A percentile compares a stretch with the other conserved stretches of the same genome.
Conservation (phyloP, 305 asterid species). For the Fraxinus nigra region DNA sequence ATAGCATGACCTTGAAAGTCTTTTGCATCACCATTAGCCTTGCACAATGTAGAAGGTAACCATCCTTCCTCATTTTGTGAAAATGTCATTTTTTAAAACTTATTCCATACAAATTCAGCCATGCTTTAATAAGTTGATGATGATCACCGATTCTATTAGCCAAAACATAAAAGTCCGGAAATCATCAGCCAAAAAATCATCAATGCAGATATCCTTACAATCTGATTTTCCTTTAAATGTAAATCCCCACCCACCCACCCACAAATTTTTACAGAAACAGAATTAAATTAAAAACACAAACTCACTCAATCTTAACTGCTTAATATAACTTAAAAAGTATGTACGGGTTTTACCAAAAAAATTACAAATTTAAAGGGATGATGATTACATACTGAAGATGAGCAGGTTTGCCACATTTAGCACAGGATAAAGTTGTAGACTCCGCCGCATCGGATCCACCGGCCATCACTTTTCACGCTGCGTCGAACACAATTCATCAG, state of each 20-base stretch:
- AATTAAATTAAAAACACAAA: background rate
- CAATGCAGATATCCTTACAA: background rate
- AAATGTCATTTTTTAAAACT: background rate
- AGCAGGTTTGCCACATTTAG: constrained; percentile 85
- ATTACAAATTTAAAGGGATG: background rate
- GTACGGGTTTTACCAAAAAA: too few relatives aligned
- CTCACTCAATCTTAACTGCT: background rate
- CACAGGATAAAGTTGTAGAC: constrained; percentile 51
- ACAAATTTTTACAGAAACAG: background rate
- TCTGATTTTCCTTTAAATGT: background rate
- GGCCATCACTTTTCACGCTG: constrained; percentile 43
- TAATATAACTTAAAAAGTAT: background rate
- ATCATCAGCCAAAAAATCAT: constrained; percentile 4
- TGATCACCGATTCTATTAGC: background rate
- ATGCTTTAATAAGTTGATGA: background rate
- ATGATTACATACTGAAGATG: constrained; percentile 65
- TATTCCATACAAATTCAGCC: background rate
- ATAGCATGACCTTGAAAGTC: constrained; percentile 17
- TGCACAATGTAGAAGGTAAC: background rate
- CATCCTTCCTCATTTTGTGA: background rate
- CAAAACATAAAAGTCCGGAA: constrained; percentile 3
- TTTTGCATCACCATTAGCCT: background rate
- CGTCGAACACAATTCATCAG: constrained; percentile 24
- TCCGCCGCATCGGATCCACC: constrained; percentile 67
- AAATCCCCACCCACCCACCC: background rate